Evolutionary conservation across 2,329 filamentous ascomycete genomes (phyloP).

Genomic region (Waltergamsia citrina): DNA sequence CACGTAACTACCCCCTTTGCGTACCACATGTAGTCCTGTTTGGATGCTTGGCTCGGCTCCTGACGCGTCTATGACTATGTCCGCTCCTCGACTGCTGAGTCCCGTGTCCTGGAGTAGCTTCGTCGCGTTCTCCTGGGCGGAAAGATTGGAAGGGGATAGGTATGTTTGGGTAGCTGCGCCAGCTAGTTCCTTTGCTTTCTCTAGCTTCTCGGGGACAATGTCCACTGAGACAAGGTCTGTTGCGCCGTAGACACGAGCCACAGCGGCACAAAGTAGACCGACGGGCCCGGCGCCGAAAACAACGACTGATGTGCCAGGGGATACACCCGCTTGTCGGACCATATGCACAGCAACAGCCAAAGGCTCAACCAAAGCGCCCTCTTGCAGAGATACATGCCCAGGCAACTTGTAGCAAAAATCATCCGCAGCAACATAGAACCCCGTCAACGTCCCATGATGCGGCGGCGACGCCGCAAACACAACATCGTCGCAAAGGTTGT

Average conservation of each 20-base stretch:
- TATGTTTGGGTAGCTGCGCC: not conserved
- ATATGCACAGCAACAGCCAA: not conserved
- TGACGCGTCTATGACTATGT: not conserved
- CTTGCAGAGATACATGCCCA: not conserved
- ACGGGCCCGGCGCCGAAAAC: not conserved
- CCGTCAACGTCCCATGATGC: constrained; percentile 42
- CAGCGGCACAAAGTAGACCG: not conserved
- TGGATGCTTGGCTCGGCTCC: not conserved
- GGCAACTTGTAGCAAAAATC: not conserved
- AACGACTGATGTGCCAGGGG: not conserved
- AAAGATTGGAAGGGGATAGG: not conserved
- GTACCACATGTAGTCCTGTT: not conserved
- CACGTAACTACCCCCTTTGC: not conserved
- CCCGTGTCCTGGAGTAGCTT: not conserved
- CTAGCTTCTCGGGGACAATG: not conserved
- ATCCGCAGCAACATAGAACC: not conserved
- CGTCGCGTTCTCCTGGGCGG: not conserved
- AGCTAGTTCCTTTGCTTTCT: not conserved
- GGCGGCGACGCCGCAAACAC: constrained; percentile 53
- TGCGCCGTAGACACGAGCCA: not conserved
- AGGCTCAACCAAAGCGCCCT: not conserved
- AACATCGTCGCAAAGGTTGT: constrained; percentile 55
- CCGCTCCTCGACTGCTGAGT: not conserved
- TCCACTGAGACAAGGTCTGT: not conserved
- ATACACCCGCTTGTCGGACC: not conserved